Evolutionary conservation across 2,329 filamentous ascomycete genomes (phyloP), one percentile per base, ranked within the genome.

Genomic region (Fusarium paranaense): DNA sequence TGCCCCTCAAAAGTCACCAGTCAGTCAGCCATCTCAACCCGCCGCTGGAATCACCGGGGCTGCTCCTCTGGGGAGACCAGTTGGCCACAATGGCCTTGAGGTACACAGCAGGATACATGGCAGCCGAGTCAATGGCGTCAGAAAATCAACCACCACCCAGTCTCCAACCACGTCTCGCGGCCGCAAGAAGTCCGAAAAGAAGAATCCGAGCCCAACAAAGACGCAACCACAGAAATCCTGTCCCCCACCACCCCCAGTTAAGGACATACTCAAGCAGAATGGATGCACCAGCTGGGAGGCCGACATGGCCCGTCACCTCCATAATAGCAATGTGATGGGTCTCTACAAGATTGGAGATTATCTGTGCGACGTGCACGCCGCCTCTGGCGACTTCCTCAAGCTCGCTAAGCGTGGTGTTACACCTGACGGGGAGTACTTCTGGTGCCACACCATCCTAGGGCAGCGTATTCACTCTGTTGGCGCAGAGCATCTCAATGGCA

Each of bases 331-430:
- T 18, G 45, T 69, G 9, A 18, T 38, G 1, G 77, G 77, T 4
- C 77, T 75, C n/a, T 79, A 75, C 33, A 66, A 74, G 35, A 30
- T 78, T 56, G 77, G 77, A 13, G 63, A 74, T 7, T 77, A 37
- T 37, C 65, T 78, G n/a, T 75, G 73, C 54, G 60, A 77, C 20
- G 22, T 79, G 18, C 47, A 73, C n/a, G 57, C 22, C n/a, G 45
- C 22, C 38, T 69, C 45, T 16, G 69, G 64, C 3, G 25, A 47
- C 3, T 30, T 78, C 8, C 13, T 70, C 16, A 78, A 74, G 42
- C 20, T 78, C 37, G 76, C 69, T 18, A 10, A 5, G 4, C 68
- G 66, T 16, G 30, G 35, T 14, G 20, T 37, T 18, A 57, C 50
- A 14, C 64, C 63, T 11, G 32, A 62, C 37, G 45, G 65, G 2